phyloP scores from a whole-genome alignment of 1,139 yeast genomes.

The Sugiyamaella grinbergsii region DNA sequence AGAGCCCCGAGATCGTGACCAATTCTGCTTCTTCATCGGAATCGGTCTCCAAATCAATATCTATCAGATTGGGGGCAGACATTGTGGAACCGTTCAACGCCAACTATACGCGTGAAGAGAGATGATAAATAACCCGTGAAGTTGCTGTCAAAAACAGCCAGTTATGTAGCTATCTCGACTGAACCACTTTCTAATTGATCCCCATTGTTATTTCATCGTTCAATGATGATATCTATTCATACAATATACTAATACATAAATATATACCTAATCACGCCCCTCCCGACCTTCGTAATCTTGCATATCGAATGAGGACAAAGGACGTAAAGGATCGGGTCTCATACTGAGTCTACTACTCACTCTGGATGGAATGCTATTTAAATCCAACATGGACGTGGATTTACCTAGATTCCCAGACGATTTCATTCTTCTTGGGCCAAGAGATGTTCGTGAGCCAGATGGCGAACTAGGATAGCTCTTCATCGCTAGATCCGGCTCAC shows the following conservation, averaged over 20 bases:
- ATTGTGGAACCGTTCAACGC: not conserved
- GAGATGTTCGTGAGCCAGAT: slow-evolving; percentile 21
- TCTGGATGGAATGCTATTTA: slow-evolving; percentile 30
- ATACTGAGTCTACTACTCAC: slow-evolving; percentile 31
- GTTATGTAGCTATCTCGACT: not conserved
- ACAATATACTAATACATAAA: not conserved
- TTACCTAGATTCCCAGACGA: slow-evolving; percentile 26
- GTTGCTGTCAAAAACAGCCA: not conserved
- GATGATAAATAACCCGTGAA: not conserved
- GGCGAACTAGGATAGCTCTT: slow-evolving; percentile 23
- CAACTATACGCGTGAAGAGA: slow-evolving; percentile 10
- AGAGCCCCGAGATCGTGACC: not conserved
- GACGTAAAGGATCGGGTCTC: slow-evolving; percentile 24
- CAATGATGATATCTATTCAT: not conserved
- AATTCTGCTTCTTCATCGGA: slow-evolving; percentile 16
- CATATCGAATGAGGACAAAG: slow-evolving; percentile 23
- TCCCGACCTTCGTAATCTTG: slow-evolving; percentile 12
- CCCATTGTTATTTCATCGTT: not conserved
- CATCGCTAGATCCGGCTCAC: slow-evolving; percentile 15
- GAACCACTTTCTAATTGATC: not conserved
- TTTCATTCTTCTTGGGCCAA: slow-evolving; percentile 21
- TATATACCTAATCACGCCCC: slow-evolving; percentile 6
- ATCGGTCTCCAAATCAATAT: slow-evolving; percentile 8
- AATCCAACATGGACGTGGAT: slow-evolving; percentile 37
- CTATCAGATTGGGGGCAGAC: slow-evolving; percentile 1